Base-by-base conservation (phyloP, 352 stramenopile species). In the Globisporangium polare region DNA sequence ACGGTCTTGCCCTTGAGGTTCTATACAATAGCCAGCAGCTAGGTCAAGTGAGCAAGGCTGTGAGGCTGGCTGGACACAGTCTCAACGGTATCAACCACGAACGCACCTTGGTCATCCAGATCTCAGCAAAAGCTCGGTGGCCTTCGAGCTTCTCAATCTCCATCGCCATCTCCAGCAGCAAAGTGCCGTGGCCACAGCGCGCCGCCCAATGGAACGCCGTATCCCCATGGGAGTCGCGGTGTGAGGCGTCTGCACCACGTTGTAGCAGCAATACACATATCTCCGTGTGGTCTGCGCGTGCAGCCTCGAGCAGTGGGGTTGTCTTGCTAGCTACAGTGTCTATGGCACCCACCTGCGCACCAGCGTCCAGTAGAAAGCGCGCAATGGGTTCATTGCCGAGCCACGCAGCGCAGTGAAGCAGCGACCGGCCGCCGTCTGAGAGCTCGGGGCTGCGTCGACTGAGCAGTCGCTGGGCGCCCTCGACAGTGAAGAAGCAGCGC, bases 161-260 rank as follows among this genome's bases (percentile, higher is more conserved):
- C 7, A 84, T 58, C 2, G 77, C 75, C 53, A 89, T 74, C 17
- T 63, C 57, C 15, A 90, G 39, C 0, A 89, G 69, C n/a, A 89
- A 63, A 6, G 66, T 71, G 6, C 80, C 78, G 39, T 83, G 81
- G 1, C 66, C 64, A 31, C 82, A 72, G 18, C 83, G 70, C 0
- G 71, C 83, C 12, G 78, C 81, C 79, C 79, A 91, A 56, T 93
- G 83, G 13, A 93, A 83, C 9, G 78, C 68, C 7, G 83, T 90
- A 65, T 93, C 83, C 1, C 83, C 83, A 41, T 80, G 73, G 5
- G 55, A 70, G 45, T 93, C 83, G 33, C 57, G 59, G 18, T 82
- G 67, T 42, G 61, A 72, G 35, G 71, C 58, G 20, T 73, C 72
- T 0, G 80, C 84, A n/a, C 75, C 77, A 33, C 76, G 57, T 15